Evolutionary conservation across 1,284 basidiomycete species (phyloP).

Genomic region (Tremellales sp.): DNA sequence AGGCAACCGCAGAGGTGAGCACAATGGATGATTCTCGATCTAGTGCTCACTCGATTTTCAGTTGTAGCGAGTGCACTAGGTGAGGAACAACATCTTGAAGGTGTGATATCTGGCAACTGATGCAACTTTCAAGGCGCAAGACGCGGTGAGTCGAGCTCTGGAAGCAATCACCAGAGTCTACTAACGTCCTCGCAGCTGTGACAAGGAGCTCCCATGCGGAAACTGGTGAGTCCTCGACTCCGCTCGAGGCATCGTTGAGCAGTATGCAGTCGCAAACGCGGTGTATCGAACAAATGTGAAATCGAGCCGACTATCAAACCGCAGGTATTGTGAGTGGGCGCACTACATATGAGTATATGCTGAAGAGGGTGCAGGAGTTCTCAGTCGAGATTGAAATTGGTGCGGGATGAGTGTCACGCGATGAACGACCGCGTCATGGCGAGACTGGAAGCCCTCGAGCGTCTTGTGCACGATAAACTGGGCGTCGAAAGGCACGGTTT

Average conservation of each 20-base stretch:
- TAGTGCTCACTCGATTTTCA: neutral
- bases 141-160: neutral
- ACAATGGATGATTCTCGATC: neutral
- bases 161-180: too few relatives aligned
- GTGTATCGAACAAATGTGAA: constrained; percentile 10
- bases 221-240: too few relatives aligned
- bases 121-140: constrained; percentile 2
- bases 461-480: neutral
- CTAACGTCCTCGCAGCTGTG: too few relatives aligned
- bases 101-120: neutral
- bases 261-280: constrained; percentile 6
- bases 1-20: constrained; percentile 10
- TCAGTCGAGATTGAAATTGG: neutral
- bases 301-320: constrained; percentile 8
- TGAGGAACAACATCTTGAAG: neutral
- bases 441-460: constrained; percentile 4
- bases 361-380: neutral
- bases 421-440: neutral
- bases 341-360: neutral
- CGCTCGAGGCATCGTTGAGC: constrained; percentile 2
- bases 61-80: constrained; percentile 7
- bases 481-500: neutral
- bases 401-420: constrained; percentile 1
- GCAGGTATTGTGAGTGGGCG: constrained; percentile 9
- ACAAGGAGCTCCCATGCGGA: constrained; percentile 3